phyloP scores from a whole-genome alignment of 2,329 filamentous ascomycete species.

The Colletotrichum plurivorum region DNA sequence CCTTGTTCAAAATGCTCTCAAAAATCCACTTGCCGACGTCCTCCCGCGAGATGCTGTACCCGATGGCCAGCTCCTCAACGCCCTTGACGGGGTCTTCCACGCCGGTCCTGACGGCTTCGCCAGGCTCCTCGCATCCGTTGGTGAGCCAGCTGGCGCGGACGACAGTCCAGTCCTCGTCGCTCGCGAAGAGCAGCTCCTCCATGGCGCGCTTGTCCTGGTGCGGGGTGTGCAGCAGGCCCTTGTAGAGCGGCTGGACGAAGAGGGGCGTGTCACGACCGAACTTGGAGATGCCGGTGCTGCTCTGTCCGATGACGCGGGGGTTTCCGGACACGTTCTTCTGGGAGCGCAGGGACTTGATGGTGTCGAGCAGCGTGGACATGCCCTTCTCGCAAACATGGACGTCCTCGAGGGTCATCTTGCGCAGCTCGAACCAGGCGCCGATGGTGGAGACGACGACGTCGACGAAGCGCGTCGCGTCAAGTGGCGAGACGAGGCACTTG shows the following conservation, averaged over 20 bases:
- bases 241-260: conserved; percentile 57
- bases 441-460: conserved; percentile 64
- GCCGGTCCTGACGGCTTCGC: conserved; percentile 46
- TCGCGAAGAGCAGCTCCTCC: conserved; percentile 53
- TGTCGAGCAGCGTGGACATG: conserved; percentile 57
- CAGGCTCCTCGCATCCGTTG: conserved; percentile 44
- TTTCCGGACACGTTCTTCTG: conserved; percentile 40
- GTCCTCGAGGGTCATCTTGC: conserved; percentile 57
- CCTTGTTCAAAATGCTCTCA: conserved; percentile 50
- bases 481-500: conserved; percentile 50
- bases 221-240: conserved; percentile 52
- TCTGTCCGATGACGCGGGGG: conserved; percentile 56
- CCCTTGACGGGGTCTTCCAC: conserved; percentile 51
- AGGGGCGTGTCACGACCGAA: conserved; percentile 57
- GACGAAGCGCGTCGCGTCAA: conserved; percentile 51
- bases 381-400: conserved; percentile 63
- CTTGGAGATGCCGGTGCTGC: conserved; percentile 59
- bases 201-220: conserved; percentile 61
- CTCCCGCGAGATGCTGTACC: conserved; percentile 57
- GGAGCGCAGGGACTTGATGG: conserved; percentile 51
- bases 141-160: conserved; percentile 51
- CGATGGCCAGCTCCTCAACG: conserved; percentile 53
- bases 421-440: conserved; percentile 53
- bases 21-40: conserved; percentile 60
- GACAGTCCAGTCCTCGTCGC: conserved; percentile 49